phyloP scores from a whole-genome alignment of 1,139 yeast genomes.

The Candida pseudoviswanathii region DNA sequence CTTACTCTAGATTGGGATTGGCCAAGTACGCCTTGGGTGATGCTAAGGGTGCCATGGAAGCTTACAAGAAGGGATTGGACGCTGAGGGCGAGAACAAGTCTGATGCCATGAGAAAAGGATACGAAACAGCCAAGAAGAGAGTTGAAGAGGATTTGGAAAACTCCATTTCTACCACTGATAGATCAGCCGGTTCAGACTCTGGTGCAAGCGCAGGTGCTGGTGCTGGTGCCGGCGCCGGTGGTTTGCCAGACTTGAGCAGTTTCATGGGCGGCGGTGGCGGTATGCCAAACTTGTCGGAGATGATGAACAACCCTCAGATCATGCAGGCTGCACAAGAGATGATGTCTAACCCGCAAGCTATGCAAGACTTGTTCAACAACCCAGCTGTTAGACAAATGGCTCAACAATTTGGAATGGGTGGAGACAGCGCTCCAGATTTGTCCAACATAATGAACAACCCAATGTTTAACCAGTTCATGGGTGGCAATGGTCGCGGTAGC shows the following conservation, averaged over 20 bases:
- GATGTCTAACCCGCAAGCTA: constrained; percentile 87
- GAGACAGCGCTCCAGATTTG: constrained; percentile 57
- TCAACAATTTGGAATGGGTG: constrained; percentile 63
- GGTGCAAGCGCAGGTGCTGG: constrained; percentile 34
- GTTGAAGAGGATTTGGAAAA: constrained; percentile 71
- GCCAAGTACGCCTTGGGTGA: constrained; percentile 91
- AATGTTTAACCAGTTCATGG: constrained; percentile 59
- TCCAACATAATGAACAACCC: constrained; percentile 81
- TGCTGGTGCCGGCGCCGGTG: constrained; percentile 52
- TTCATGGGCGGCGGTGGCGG: constrained; percentile 72
- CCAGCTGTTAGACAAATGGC: constrained; percentile 84
- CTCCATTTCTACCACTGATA: constrained; percentile 32
- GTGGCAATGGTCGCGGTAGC: constrained; percentile 40
- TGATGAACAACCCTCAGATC: constrained; percentile 87
- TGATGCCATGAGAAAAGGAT: constrained; percentile 91
- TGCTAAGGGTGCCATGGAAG: constrained; percentile 85
- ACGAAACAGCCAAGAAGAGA: constrained; percentile 87
- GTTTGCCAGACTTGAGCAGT: constrained; percentile 69
- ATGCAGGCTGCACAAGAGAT: constrained; percentile 92
- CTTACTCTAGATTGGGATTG: constrained; percentile 92
- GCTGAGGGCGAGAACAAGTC: constrained; percentile 84
- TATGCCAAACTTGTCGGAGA: constrained; percentile 52
- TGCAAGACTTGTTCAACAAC: constrained; percentile 75
- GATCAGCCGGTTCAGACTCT: constrained; percentile 17
- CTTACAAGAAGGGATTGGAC: constrained; percentile 84